phyloP scores from a whole-genome alignment of 2,329 filamentous ascomycete genomes.

The Alternaria metachromatica region DNA sequence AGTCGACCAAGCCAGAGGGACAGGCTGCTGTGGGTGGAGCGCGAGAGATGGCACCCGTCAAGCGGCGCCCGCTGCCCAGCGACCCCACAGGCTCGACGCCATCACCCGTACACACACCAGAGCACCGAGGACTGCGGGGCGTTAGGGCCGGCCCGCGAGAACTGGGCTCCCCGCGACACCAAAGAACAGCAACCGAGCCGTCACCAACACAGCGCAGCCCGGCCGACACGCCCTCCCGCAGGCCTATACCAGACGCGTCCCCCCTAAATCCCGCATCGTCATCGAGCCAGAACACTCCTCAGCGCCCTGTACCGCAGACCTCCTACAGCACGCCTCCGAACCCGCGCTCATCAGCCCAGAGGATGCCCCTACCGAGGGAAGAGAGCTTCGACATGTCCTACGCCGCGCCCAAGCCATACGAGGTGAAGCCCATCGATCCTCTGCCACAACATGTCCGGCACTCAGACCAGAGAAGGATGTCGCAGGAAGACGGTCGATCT shows the following conservation, averaged over 20 bases:
- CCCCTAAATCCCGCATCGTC: constrained; percentile 24
- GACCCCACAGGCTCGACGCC: constrained; percentile 68
- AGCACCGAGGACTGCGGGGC: constrained; percentile 39
- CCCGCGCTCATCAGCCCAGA: constrained; percentile 32
- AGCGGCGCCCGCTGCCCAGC: constrained; percentile 81
- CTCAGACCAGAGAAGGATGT: constrained; percentile 27
- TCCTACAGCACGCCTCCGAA: constrained; percentile 31
- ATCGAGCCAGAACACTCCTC: constrained; percentile 34
- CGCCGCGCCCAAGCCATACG: constrained; percentile 46
- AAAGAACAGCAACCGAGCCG: constrained; percentile 28
- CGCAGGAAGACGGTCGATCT: constrained; percentile 38
- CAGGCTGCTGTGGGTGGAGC: constrained; percentile 53
- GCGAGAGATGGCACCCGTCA: constrained; percentile 69
- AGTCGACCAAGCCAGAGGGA: constrained; percentile 40
- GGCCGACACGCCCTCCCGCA: constrained; percentile 34
- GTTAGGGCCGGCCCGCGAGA: constrained; percentile 43
- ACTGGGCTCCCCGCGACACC: constrained; percentile 44
- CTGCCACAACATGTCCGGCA: constrained; percentile 32
- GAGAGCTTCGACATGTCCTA: constrained; percentile 47
- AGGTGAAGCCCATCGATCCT: constrained; percentile 40
- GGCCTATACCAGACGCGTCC: constrained; percentile 38
- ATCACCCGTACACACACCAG: constrained; percentile 39
- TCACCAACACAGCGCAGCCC: constrained; percentile 28
- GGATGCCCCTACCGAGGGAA: constrained; percentile 25
- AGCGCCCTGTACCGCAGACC: constrained; percentile 32